Base-by-base conservation (phyloP, 176 grass and related monocot genomes). In the Eremochloa ophiuroides region DNA sequence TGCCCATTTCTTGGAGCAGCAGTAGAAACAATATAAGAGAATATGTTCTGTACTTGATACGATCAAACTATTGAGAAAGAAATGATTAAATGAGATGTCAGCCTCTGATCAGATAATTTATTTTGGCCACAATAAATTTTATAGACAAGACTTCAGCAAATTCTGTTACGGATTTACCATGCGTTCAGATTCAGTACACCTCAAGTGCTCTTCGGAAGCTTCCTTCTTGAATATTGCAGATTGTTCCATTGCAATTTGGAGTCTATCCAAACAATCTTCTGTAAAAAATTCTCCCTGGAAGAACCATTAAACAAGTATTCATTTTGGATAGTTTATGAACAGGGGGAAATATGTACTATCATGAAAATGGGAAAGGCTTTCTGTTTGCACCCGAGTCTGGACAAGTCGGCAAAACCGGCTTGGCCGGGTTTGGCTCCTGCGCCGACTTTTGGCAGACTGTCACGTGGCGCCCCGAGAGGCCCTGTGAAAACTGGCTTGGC, bases 121-220 rank as follows among this genome's bases (percentile, higher is more conserved):
- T 1, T 51, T 64, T 72, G 14, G 29, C 27, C 30, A 56, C 43
- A 28, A 37, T 17, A 23, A 65, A 26, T 70, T 40, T 70, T 59
- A 28, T 53, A 26, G 46, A 23, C 11, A n/a, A 13, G 3, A 31
- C 13, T 66, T 48, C 51, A 53, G 42, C 22, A 4, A 73, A 66
- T 58, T 18, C 5, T 7, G 42, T 23, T 39, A 26, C 8, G 22
- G 48, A 50, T 34, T 75, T 88, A 88, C 87, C 87, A 88, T 80
- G 50, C 69, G 69, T 26, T 84, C 87, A 50, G 61, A 68, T 84
- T 88, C 87, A 42, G 80, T 88, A 28, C 76, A 51, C 76, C 25
- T 84, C 76, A 84, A 69, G 17, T 76, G 81, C 69, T 88, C 87
- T 0, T 75, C 69, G 43, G 76, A 88, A 35, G 87, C 87, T 80